Conservation (phyloP, 176 grass and related monocot genomes). For the Zea luxurians region DNA sequence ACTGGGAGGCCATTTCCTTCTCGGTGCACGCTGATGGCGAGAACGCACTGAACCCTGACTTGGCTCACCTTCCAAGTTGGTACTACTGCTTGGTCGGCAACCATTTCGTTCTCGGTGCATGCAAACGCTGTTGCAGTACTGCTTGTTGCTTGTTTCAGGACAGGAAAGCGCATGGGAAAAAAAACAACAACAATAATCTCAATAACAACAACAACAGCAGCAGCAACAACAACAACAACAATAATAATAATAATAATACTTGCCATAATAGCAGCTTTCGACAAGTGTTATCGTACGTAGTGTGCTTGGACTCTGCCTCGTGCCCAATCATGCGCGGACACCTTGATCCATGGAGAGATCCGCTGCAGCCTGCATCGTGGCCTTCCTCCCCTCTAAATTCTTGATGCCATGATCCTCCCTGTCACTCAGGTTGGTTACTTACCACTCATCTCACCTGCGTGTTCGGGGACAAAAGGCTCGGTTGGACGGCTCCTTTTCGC, state of each 20-base stretch:
- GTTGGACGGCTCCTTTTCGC: conserved; percentile 34
- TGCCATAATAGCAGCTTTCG: too few relatives aligned
- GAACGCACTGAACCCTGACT: not conserved
- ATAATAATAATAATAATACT: too few relatives aligned
- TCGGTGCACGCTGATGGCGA: not conserved
- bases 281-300: too few relatives aligned
- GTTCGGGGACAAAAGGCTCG: not conserved
- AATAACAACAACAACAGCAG: too few relatives aligned
- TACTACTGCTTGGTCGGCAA: not conserved
- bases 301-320: conserved; percentile 6
- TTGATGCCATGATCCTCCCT: conserved; percentile 41
- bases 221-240: too few relatives aligned
- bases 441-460: conserved; percentile 18
- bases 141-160: too few relatives aligned
- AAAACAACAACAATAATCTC: too few relatives aligned
- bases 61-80: not conserved
- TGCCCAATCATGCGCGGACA: conserved; percentile 37
- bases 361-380: conserved; percentile 20
- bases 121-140: too few relatives aligned
- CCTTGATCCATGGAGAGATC: conserved; percentile 43
- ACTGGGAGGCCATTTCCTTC: not conserved
- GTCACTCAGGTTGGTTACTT: conserved; percentile 33
- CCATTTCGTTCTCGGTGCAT: too few relatives aligned
- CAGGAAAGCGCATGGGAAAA: too few relatives aligned
- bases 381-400: conserved; percentile 26